A percentile compares a stretch with the other conserved stretches of the same genome.
Conservation (phyloP, 1,139 yeast species). For the Meyerozyma athensensis region DNA sequence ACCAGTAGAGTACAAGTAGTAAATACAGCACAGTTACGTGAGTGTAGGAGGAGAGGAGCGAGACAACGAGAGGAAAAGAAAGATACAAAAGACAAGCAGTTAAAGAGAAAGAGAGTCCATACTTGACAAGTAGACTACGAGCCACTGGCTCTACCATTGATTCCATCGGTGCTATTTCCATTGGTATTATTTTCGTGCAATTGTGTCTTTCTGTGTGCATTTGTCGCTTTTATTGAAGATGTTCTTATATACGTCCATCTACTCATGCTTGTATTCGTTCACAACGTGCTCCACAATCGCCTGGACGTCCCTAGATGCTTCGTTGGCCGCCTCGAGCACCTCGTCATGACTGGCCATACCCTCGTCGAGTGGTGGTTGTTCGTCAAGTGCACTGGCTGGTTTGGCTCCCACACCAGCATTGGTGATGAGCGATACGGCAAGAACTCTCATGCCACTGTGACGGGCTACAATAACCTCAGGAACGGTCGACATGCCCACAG, state of each 20-base stretch:
- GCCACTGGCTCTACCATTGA: too few relatives aligned
- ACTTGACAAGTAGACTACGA: too few relatives aligned
- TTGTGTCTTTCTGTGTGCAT: too few relatives aligned
- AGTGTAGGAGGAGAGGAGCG: slow-evolving; percentile 6
- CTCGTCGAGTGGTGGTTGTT: slow-evolving; percentile 51
- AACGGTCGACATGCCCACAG: slow-evolving; percentile 97
- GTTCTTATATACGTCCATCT: too few relatives aligned
- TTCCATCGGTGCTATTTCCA: too few relatives aligned
- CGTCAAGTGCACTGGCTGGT: slow-evolving; percentile 69
- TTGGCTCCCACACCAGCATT: slow-evolving; percentile 73
- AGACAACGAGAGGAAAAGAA: background rate
- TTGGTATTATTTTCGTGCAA: too few relatives aligned
- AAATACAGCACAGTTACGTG: slow-evolving; percentile 2
- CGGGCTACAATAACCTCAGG: slow-evolving; percentile 94
- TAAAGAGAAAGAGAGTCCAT: too few relatives aligned
- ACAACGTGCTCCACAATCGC: slow-evolving; percentile 61
- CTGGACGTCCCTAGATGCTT: slow-evolving; percentile 79
- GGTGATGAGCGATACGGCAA: slow-evolving; percentile 84
- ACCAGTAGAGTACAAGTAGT: slow-evolving; percentile 59
- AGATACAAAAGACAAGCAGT: too few relatives aligned
- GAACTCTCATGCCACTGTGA: slow-evolving; percentile 74
- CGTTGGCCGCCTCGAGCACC: slow-evolving; percentile 76
- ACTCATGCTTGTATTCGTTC: too few relatives aligned
- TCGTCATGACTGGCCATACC: slow-evolving; percentile 91
- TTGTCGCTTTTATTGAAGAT: too few relatives aligned